Conservation (phyloP, 208 protist species). For the Polymyxa betae region DNA sequence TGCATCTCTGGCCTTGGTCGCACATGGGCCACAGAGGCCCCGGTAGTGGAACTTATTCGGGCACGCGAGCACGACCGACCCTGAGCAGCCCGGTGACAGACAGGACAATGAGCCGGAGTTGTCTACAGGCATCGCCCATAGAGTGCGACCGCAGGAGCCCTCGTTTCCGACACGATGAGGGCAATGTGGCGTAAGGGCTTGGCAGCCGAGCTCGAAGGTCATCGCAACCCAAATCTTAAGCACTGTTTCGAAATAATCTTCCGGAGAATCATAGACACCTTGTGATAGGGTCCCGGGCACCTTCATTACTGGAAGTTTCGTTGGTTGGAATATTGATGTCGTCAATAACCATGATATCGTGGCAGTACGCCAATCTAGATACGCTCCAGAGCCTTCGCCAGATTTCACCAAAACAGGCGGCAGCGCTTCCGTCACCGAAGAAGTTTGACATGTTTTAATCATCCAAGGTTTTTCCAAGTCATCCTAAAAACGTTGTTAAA, state of each 20-base stretch:
- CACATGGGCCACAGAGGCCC: slow-evolving; percentile 3
- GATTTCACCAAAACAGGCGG: not conserved
- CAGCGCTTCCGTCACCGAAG: not conserved
- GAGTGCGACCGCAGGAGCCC: not conserved
- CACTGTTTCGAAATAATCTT: slow-evolving; percentile 21
- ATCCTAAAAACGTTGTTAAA: not conserved
- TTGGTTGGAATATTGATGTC: not conserved
- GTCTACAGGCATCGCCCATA: slow-evolving; percentile 5
- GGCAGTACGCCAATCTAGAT: not conserved
- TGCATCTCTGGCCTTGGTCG: not conserved
- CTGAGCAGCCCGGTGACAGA: not conserved
- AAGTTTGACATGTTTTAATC: not conserved
- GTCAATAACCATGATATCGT: slow-evolving; percentile 17
- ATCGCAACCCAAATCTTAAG: slow-evolving; percentile 44
- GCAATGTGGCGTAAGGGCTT: slow-evolving; percentile 41
- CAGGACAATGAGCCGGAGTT: not conserved
- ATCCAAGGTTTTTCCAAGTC: slow-evolving; percentile 12
- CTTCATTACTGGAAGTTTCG: slow-evolving; percentile 48
- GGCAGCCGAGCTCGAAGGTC: slow-evolving; percentile 31
- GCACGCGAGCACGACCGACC: slow-evolving; percentile 4
- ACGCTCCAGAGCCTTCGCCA: not conserved
- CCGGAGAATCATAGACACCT: slow-evolving; percentile 28
- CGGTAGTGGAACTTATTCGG: slow-evolving; percentile 25
- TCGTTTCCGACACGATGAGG: not conserved
- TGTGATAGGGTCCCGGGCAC: not conserved